Evolutionary conservation across 345 rosid species (phyloP), one percentile per base, ranked within the genome.

Genomic region (Salix arbutifolia): DNA sequence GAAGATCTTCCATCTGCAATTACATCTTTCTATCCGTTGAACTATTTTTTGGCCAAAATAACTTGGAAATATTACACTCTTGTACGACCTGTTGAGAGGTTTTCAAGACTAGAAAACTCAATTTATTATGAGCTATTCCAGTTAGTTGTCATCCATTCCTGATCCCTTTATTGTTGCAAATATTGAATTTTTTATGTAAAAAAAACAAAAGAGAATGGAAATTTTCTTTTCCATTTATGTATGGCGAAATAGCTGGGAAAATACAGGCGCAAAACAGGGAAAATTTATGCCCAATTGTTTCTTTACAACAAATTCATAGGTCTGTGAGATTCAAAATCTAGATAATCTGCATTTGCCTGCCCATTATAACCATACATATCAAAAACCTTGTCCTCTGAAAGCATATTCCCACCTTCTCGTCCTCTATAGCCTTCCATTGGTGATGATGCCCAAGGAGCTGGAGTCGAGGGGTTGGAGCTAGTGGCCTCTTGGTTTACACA

Each of bases 361-460:
- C 85, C 88, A 19, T 82, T 79, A 16, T 78, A 87, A 1, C 90
- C 90, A 72, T 87, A 84, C 81, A 88, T 74, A 30, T 88, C 92
- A 65, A 84, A 89, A 74, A 65, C 74, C 83, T 84, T 89, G 19
- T 86, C 92, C n/a, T 83, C 91, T 33, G 65, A 48, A 6, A 86
- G 81, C 62, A 80, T 78, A 69, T 78, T 84, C 31, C 77, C 77
- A 35, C 87, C 72, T 37, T 92, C 97, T 65, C 89, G 88, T 26
- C 87, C 92, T 83, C 89, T 78, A 70, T 87, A 87, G 75, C 87
- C 89, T 64, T 91, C 96, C 91, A 84, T 84, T 2, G 91, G 86
- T 0, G 91, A 83, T 65, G 84, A 89, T 68, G 85, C 89, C 86
- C 92, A 85, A 0, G 90, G 77, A 52, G 90, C 85, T 0, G 91